Percentiles rank a stretch among this genome's conserved stretches.
Conservation (phyloP, 139 green algal genomes). For the Marvania coccoides region DNA sequence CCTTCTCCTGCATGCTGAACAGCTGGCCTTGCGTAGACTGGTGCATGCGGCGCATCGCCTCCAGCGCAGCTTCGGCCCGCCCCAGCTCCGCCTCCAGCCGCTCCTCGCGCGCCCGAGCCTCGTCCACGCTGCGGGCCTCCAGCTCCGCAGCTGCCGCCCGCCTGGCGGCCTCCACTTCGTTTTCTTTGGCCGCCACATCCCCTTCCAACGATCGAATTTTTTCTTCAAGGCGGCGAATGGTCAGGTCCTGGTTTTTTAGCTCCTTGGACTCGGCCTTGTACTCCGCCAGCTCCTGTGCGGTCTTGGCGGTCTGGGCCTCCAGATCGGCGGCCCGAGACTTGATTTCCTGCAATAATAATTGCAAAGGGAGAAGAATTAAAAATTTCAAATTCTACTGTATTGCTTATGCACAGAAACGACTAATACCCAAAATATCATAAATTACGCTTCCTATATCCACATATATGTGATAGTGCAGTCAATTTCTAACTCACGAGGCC, state of each 20-base stretch:
- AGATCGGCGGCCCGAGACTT: conserved; percentile 40
- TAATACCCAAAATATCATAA: not conserved
- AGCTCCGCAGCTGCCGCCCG: conserved; percentile 43
- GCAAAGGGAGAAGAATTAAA: not conserved
- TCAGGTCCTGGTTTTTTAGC: conserved; percentile 84
- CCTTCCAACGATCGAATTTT: conserved; percentile 38
- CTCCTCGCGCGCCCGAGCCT: conserved; percentile 35
- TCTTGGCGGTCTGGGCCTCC: conserved; percentile 36
- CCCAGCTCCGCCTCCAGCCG: conserved; percentile 54
- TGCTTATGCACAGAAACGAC: not conserved
- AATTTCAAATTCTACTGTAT: not conserved
- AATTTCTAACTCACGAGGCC: conserved; percentile 35
- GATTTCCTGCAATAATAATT: conserved; percentile 30
- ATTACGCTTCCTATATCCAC: not conserved
- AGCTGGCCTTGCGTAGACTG: conserved; percentile 48
- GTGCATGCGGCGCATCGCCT: conserved; percentile 64
- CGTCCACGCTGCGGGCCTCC: conserved; percentile 24
- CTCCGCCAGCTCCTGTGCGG: conserved; percentile 66
- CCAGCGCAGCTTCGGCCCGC: conserved; percentile 50
- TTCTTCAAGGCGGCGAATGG: conserved; percentile 72
- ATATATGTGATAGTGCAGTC: not conserved
- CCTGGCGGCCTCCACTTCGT: conserved; percentile 36
- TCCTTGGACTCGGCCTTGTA: conserved; percentile 67
- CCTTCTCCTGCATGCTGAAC: conserved; percentile 42
- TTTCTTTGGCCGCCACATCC: conserved; percentile 36